These are phyloP conservation scores for Domatiomyces catenatus DNA, from an alignment of 2,329 filamentous ascomycete species.

Conservation along the genomic window DNA sequence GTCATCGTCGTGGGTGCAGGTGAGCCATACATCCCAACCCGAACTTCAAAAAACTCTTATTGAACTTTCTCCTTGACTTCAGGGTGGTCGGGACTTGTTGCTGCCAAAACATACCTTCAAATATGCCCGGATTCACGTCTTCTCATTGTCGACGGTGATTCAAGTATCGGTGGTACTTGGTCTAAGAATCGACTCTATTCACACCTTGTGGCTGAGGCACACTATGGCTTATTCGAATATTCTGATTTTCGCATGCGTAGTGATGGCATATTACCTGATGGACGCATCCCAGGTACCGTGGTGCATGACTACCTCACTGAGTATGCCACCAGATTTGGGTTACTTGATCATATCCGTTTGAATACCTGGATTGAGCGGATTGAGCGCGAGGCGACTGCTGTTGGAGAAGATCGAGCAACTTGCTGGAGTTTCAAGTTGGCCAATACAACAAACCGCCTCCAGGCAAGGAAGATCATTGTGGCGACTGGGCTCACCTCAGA, in stretches of 20 bases:
- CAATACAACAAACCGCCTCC: no score
- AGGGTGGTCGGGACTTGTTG: slow-evolving; percentile 46
- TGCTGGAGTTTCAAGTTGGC: no score
- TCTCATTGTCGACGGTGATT: slow-evolving; percentile 41
- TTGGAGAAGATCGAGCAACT: no score
- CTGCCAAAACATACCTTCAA: slow-evolving; percentile 45
- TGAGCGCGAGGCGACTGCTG: no score
- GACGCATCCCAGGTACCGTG: neutral
- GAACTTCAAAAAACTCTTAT: no score
- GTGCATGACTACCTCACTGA: neutral
- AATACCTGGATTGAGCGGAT: neutral
- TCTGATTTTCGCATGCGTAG: no score
- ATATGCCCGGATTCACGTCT: slow-evolving; percentile 37
- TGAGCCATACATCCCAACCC: no score
- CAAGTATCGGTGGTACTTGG: slow-evolving; percentile 56
- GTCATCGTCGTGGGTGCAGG: no score
- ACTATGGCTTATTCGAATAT: slow-evolving; percentile 56
- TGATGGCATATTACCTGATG: neutral
- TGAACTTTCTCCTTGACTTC: no score
- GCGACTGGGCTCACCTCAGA: no score
- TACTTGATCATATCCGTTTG: neutral
- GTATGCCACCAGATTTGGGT: neutral
- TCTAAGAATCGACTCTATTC: slow-evolving; percentile 48
- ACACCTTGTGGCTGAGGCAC: slow-evolving; percentile 56
- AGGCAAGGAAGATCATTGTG: no score